phyloP scores from a whole-genome alignment of 2,329 filamentous ascomycete genomes.

The Diatrype stigma region DNA sequence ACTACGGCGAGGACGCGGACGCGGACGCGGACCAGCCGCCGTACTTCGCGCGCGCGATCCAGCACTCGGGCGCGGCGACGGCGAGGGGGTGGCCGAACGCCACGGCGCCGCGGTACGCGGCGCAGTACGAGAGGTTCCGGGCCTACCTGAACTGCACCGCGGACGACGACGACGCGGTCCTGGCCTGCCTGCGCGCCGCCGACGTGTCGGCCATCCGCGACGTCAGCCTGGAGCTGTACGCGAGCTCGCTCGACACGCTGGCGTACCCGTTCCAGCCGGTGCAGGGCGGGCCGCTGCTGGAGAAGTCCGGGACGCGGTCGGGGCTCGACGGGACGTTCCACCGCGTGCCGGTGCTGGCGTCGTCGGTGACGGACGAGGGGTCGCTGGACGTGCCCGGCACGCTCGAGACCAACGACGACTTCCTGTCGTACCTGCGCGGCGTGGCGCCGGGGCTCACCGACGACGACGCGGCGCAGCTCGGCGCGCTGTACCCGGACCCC shows the following conservation, averaged over 20 bases:
- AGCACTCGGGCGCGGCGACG: conserved; percentile 34
- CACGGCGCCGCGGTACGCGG: conserved; percentile 28
- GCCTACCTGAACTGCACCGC: conserved; percentile 24
- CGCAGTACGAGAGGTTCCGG: conserved; percentile 28
- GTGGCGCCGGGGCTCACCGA: conserved; percentile 26
- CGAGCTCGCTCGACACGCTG: conserved; percentile 32
- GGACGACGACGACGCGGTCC: conserved; percentile 17
- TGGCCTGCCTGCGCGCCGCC: conserved; percentile 32
- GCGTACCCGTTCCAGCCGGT: conserved; percentile 48
- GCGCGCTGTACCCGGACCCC: conserved; percentile 32
- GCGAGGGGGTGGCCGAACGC: conserved; percentile 33
- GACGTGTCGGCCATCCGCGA: conserved; percentile 34
- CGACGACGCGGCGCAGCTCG: conserved; percentile 25
- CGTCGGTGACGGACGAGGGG: conserved; percentile 32
- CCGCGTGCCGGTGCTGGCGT: conserved; percentile 33
- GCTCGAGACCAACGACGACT: conserved; percentile 32
- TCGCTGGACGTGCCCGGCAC: conserved; percentile 29
- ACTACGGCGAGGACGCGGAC: conserved; percentile 27
- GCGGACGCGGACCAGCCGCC: conserved; percentile 17
- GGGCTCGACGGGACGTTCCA: conserved; percentile 34
- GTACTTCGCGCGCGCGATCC: conserved; percentile 30
- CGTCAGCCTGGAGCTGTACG: conserved; percentile 35
- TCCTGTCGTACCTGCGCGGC: conserved; percentile 32
- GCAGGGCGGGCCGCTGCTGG: conserved; percentile 39
- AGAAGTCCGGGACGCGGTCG: conserved; percentile 41